These are phyloP conservation scores for Psophocarpus tetragonolobus DNA, from an alignment of 306 rosid species.

Conservation along the genomic window DNA sequence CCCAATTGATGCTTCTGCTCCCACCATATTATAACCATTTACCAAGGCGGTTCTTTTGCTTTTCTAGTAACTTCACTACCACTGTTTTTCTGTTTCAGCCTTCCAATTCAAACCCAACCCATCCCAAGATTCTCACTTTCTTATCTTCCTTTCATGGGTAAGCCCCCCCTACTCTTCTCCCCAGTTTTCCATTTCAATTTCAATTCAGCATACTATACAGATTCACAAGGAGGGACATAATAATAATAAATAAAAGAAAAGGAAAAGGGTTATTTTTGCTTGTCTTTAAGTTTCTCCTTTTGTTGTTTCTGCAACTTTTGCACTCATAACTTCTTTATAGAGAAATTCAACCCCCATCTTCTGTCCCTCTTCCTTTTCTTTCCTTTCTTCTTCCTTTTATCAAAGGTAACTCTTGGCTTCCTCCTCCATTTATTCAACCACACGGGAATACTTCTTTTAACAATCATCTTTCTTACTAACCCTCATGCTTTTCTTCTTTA, in stretches of 20 bases:
- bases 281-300: conserved; percentile 32
- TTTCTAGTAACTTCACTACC: conserved; percentile 51
- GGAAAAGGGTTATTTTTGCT: background rate
- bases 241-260: background rate
- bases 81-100: background rate
- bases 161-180: conserved; percentile 16
- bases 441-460: conserved; percentile 82
- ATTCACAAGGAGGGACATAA: background rate
- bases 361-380: conserved; percentile 11
- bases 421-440: conserved; percentile 57
- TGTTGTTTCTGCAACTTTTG: conserved; percentile 49
- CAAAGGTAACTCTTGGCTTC: conserved; percentile 46
- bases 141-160: conserved; percentile 49
- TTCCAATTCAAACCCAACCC: background rate
- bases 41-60: conserved; percentile 56
- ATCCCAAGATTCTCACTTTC: no score
- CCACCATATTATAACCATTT: background rate
- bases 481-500: conserved; percentile 38
- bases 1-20: conserved; percentile 22
- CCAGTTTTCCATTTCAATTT: conserved; percentile 39
- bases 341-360: conserved; percentile 61
- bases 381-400: conserved; percentile 17
- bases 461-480: conserved; percentile 47
- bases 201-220: conserved; percentile 34
- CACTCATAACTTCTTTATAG: conserved; percentile 42